Base-by-base conservation (phyloP, 306 rosid species). In the Glycyrrhiza uralensis region DNA sequence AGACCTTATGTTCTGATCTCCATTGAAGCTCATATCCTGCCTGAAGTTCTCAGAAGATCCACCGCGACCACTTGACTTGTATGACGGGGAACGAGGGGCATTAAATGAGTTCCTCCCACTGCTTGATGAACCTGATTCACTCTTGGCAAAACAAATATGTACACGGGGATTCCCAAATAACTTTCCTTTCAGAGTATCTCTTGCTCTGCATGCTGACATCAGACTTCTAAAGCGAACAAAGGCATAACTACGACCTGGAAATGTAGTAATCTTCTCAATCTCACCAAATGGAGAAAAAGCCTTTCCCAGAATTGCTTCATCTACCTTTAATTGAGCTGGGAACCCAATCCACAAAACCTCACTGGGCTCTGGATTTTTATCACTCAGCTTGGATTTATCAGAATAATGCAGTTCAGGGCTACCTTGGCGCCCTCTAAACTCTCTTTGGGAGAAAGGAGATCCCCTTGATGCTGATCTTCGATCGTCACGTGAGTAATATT, bases 281-380 rank as follows among this genome's bases (percentile, higher is more conserved):
- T 86, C 97, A 60, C 99, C 97, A 84, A 86, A 91, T 19, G 96
- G 97, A 71, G 95, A 81, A 84, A 94, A 94, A 30, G 93, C 86
- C 76, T 85, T 89, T 80, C 91, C 81, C 73, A 89, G 78, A 66
- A 83, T 79, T 50, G 76, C 71, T 76, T 94, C 96, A 56, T 94
- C 97, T 73, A 94, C 97, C 79, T 86, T 89, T 74, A 94, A 72
- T 72, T 61, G 84, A 69, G 96, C 87, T 9, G 99, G 99, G 75
- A 94, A 94, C 59, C 99, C 99, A 76, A 94, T 83, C 99, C 99
- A 94, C 80, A 94, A 79, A 66, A 94, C 97, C 60, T 88, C 88
- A 83, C 99, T 91, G 67, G 99, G 97, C 74, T 91, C 99, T 46
- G 91, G 60, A 61, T 76, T 84, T 85, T 87, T 94, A 78, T 89